Evolutionary conservation across 2,329 filamentous ascomycete species (phyloP).

Genomic region (Aureobasidium sp.): DNA sequence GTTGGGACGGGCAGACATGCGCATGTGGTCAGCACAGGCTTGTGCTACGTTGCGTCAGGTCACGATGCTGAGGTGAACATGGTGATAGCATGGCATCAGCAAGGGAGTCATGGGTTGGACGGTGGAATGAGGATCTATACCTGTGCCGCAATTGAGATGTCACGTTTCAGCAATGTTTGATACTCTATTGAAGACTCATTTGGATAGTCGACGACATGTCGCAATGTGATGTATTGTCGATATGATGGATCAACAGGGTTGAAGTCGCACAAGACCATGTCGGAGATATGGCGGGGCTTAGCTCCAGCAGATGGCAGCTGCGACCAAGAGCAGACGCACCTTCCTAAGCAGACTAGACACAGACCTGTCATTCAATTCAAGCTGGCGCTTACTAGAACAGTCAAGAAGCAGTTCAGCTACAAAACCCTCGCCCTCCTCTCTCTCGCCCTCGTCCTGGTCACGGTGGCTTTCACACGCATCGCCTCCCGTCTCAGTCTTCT

Average conservation of each 20-base stretch:
- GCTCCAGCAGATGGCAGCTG: background rate
- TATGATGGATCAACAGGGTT: background rate
- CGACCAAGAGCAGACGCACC: background rate
- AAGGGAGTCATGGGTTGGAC: background rate
- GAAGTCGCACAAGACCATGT: background rate
- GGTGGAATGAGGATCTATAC: background rate
- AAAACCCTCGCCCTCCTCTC: constrained; percentile 21
- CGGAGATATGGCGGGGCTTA: background rate
- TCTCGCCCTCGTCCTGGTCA: constrained; percentile 20
- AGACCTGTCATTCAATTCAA: background rate
- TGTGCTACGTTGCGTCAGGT: background rate
- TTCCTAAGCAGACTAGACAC: background rate
- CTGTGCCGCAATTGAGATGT: background rate
- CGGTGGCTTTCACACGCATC: constrained; percentile 26
- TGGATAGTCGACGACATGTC: background rate
- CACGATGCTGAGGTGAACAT: background rate
- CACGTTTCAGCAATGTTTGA: background rate
- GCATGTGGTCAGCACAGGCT: background rate
- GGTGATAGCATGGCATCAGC: background rate
- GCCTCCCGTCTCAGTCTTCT: constrained; percentile 24
- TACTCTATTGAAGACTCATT: background rate
- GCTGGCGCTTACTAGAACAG: background rate
- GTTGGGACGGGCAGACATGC: background rate
- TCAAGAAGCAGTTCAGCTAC: background rate
- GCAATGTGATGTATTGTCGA: background rate